Percentiles rank a stretch among this genome's conserved stretches.
Conservation (phyloP, 441 rosid species). For the Populus hybrid region DNA sequence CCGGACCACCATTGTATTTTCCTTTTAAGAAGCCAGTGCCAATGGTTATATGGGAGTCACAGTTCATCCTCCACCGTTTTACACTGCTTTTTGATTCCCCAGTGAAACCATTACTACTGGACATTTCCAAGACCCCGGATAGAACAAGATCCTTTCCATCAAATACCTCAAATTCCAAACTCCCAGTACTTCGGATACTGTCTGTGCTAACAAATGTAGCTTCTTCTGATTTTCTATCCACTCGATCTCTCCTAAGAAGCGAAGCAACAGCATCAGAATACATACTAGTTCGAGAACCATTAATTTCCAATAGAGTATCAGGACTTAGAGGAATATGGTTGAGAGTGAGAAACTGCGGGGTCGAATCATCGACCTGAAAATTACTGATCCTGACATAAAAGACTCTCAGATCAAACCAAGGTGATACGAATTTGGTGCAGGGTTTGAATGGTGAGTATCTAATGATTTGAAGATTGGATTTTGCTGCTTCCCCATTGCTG, state of each 20-base stretch:
- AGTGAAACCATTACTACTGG: conserved; percentile 36
- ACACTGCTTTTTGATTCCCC: conserved; percentile 45
- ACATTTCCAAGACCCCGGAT: conserved; percentile 65
- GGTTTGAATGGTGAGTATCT: conserved; percentile 56
- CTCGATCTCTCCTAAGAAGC: conserved; percentile 68
- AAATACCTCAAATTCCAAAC: conserved; percentile 70
- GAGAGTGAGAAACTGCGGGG: conserved; percentile 66
- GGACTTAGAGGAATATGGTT: conserved; percentile 66
- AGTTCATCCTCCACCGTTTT: conserved; percentile 66
- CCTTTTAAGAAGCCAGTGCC: conserved; percentile 59
- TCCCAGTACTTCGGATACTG: conserved; percentile 65
- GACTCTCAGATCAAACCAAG: conserved; percentile 82
- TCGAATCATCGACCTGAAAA: conserved; percentile 55
- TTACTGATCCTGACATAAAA: conserved; percentile 78
- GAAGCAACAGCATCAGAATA: conserved; percentile 55
- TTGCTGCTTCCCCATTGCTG: conserved; percentile 33
- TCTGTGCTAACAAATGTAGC: conserved; percentile 84
- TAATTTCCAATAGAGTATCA: conserved; percentile 70
- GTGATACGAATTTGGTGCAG: conserved; percentile 32
- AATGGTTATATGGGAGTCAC: conserved; percentile 45
- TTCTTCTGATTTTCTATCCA: conserved; percentile 68
- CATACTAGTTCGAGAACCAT: conserved; percentile 53
- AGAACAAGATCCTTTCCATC: conserved; percentile 54
- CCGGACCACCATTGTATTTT: conserved; percentile 38
- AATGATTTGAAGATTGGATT: conserved; percentile 44